Evolutionary conservation across 768 basidiomycete genomes (phyloP).

Genomic region (Chalciporus chontae): DNA sequence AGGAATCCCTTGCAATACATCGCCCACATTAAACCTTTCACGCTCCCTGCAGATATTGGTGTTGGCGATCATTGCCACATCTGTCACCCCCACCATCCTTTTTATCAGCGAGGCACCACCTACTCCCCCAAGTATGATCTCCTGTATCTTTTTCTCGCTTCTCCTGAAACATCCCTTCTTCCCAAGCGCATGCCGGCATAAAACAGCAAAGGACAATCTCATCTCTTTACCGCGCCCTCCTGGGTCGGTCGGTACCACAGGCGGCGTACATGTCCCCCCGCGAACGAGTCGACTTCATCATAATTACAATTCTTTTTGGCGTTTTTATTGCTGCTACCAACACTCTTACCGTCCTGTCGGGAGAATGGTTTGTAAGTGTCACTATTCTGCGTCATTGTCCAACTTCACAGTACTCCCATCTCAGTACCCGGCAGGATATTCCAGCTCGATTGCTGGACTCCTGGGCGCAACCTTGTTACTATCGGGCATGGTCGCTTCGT

Average conservation of each 20-base stretch:
- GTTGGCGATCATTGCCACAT: constrained; percentile 69
- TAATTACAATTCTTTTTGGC: constrained; percentile 60
- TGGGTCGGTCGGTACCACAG: constrained; percentile 38
- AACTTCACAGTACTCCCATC: neutral
- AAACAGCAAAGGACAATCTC: constrained; percentile 49
- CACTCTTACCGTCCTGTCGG: constrained; percentile 61
- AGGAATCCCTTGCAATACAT: neutral
- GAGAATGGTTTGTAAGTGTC: constrained; percentile 59
- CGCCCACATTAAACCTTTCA: neutral
- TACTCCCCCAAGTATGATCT: constrained; percentile 66
- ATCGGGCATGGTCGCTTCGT: constrained; percentile 66
- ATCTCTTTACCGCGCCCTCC: constrained; percentile 52
- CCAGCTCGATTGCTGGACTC: constrained; percentile 59
- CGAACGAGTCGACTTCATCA: constrained; percentile 69
- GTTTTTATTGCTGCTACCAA: constrained; percentile 62
- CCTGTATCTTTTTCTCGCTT: neutral
- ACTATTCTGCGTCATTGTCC: neutral
- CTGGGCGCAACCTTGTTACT: constrained; percentile 68
- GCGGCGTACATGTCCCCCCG: constrained; percentile 57
- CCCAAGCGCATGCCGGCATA: constrained; percentile 64
- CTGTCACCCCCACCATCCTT: constrained; percentile 52
- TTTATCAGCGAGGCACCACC: constrained; percentile 63
- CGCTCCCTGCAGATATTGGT: constrained; percentile 52
- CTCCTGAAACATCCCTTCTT: neutral
- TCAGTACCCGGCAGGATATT: constrained; percentile 73